A percentile compares a stretch with the other conserved stretches of the same genome.
phyloP scores from a whole-genome alignment of 352 stramenopile genomes.

The Phytophthora constricta region DNA sequence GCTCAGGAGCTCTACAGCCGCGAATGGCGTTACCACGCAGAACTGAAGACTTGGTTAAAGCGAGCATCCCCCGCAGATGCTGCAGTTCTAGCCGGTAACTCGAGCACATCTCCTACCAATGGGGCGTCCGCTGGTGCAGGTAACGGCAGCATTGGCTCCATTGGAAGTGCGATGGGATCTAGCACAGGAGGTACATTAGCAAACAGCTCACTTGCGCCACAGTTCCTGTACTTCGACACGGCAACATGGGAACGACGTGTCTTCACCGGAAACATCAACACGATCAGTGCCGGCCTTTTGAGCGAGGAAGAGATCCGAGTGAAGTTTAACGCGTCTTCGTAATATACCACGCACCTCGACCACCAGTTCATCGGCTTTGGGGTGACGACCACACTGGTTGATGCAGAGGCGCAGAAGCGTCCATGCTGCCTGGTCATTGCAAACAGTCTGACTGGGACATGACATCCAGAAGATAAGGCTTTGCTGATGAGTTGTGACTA shows the following conservation, averaged over 20 bases:
- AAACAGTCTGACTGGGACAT: constrained; percentile 12
- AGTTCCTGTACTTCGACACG: constrained; percentile 97
- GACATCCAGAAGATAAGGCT: constrained; percentile 28
- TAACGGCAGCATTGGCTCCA: constrained; percentile 66
- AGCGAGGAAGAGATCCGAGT: constrained; percentile 95
- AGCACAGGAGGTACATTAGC: constrained; percentile 37
- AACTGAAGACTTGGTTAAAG: constrained; percentile 98
- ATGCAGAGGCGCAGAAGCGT: constrained; percentile 13
- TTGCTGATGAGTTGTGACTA: constrained; percentile 21
- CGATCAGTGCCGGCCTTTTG: constrained; percentile 89
- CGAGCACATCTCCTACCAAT: constrained; percentile 36
- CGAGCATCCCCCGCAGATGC: constrained; percentile 66
- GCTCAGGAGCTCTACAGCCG: constrained; percentile 92
- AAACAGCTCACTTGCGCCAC: constrained; percentile 54
- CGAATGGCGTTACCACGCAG: constrained; percentile 97
- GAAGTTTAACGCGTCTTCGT: constrained; percentile 90
- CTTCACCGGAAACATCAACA: constrained; percentile 92
- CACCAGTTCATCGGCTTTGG: constrained; percentile 22
- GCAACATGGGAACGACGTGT: constrained; percentile 94
- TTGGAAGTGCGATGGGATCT: constrained; percentile 60
- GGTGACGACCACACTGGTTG: constrained; percentile 19
- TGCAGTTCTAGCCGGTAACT: constrained; percentile 54
- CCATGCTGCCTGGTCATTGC: not conserved
- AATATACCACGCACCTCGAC: constrained; percentile 54
- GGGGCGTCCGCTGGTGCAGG: constrained; percentile 31